phyloP scores from a whole-genome alignment of 208 protist species.

The Paratrypanosoma confusum region DNA sequence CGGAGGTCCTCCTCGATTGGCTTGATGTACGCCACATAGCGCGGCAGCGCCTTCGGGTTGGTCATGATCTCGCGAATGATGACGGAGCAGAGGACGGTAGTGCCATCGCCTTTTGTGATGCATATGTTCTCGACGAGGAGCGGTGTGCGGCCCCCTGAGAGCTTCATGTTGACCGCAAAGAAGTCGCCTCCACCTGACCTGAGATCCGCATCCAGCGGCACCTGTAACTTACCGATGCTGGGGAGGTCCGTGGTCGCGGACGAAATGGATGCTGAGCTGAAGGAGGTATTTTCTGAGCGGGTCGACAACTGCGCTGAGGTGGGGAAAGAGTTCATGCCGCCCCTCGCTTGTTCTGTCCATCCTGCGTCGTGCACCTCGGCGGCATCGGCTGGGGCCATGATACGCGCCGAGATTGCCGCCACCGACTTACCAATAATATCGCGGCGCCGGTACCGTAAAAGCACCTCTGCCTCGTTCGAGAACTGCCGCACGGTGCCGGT shows the following conservation, averaged over 20 bases:
- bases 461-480: constrained; percentile 7
- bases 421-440: constrained; percentile 10
- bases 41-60: constrained; percentile 1
- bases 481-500: constrained; percentile 6
- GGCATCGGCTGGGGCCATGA: constrained; percentile 1
- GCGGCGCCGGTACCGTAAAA: constrained; percentile 2
- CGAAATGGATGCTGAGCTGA: too few species aligned
- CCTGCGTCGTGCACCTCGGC: not conserved
- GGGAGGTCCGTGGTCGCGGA: too few species aligned
- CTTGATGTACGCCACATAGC: constrained; percentile 11
- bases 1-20: constrained; percentile 1
- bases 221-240: too few species aligned
- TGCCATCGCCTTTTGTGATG: constrained; percentile 6
- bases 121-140: constrained; percentile 3
- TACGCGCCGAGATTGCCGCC: constrained; percentile 1
- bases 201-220: too few species aligned
- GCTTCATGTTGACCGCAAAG: not conserved
- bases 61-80: constrained; percentile 7
- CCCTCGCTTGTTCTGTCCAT: not conserved
- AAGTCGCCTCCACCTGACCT: too few species aligned
- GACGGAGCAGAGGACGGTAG: constrained; percentile 1
- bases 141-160: not conserved
- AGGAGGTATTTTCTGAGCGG: too few species aligned
- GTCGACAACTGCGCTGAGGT: too few species aligned
- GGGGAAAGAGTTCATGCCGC: too few species aligned